Conservation (phyloP, 371 early-diverging fungal genomes). For the Globomyces sp. region DNA sequence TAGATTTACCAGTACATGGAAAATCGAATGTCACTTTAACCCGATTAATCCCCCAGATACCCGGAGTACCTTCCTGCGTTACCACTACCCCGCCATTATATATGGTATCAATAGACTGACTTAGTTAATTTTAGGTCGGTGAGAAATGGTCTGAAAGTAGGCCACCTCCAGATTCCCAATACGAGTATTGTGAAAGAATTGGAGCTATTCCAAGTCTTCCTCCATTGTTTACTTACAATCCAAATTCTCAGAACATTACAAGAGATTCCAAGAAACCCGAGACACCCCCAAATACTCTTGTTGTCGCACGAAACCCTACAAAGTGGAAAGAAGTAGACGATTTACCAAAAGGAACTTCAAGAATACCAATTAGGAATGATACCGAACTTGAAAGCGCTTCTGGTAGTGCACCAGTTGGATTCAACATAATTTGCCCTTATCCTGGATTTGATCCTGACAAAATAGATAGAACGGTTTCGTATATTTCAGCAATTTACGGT, state of each 20-base stretch:
- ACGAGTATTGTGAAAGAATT: slow-evolving; percentile 47
- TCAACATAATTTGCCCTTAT: slow-evolving; percentile 41
- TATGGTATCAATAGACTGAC: slow-evolving; percentile 27
- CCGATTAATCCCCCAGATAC: slow-evolving; percentile 45
- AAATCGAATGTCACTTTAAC: slow-evolving; percentile 47
- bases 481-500: slow-evolving; percentile 42
- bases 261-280: background rate
- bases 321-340: slow-evolving; percentile 5
- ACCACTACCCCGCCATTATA: slow-evolving; percentile 52
- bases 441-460: slow-evolving; percentile 50
- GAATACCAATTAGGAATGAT: slow-evolving; percentile 11
- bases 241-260: slow-evolving; percentile 23
- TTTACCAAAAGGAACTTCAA: slow-evolving; percentile 16
- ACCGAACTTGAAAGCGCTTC: background rate
- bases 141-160: slow-evolving; percentile 41
- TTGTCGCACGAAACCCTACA: background rate
- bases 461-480: slow-evolving; percentile 29
- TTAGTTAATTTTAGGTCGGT: background rate
- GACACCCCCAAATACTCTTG: background rate
- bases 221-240: slow-evolving; percentile 46
- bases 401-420: slow-evolving; percentile 35
- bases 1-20: slow-evolving; percentile 48
- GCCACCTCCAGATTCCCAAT: slow-evolving; percentile 33
- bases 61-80: slow-evolving; percentile 46
- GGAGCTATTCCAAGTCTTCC: slow-evolving; percentile 46